A percentile compares a stretch with the other conserved stretches of the same genome.
Conservation (phyloP, 148 eudicot genomes). For the Oxyria digyna region DNA sequence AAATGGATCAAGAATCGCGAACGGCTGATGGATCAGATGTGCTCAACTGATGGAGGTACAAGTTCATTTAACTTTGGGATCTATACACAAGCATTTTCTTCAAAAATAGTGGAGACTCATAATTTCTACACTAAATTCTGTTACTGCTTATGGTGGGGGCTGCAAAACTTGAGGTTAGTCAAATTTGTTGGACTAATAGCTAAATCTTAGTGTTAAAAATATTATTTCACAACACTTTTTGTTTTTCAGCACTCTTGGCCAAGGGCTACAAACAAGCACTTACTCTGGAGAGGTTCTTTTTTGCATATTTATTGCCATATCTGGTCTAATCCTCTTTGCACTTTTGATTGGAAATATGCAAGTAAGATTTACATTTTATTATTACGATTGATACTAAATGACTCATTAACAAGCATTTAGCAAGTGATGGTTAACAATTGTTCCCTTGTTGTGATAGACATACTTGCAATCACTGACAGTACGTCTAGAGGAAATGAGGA, state of each 20-base stretch:
- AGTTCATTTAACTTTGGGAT: constrained; percentile 75
- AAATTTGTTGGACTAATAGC: background rate
- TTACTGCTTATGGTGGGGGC: constrained; percentile 96
- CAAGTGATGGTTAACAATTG: background rate
- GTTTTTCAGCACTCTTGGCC: constrained; percentile 6
- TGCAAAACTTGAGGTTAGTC: constrained; percentile 75
- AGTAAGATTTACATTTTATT: background rate
- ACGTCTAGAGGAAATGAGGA: constrained; percentile 11
- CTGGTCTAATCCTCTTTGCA: constrained; percentile 4
- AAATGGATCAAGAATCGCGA: constrained; percentile 41
- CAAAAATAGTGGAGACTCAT: constrained; percentile 45
- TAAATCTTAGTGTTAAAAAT: too few relatives aligned
- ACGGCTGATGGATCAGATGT: constrained; percentile 26
- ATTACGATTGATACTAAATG: background rate
- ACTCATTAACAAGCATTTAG: background rate
- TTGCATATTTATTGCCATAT: constrained; percentile 7
- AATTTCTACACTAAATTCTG: constrained; percentile 51
- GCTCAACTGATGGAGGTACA: constrained; percentile 31
- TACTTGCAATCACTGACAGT: constrained; percentile 5
- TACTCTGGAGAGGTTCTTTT: constrained; percentile 8
- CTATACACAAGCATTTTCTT: constrained; percentile 61
- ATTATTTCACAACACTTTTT: background rate
- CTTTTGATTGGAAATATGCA: constrained; percentile 9
- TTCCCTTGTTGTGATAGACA: background rate
- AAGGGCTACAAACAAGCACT: constrained; percentile 8